These are phyloP conservation scores for Amaranthus palmeri DNA, from an alignment of 148 eudicot genomes.

Conservation along the genomic window DNA sequence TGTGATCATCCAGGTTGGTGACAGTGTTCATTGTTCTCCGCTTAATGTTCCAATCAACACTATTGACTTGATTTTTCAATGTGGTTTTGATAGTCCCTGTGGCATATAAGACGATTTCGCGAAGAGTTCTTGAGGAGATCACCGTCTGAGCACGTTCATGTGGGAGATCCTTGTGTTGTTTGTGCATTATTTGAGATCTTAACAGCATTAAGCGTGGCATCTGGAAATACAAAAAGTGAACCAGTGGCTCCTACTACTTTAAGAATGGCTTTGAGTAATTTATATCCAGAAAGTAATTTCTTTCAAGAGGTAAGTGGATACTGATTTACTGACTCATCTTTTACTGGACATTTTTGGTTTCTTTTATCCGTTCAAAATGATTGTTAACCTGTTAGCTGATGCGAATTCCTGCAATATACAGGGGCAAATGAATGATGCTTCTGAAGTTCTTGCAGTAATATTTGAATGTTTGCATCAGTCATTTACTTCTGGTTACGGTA, in stretches of 20 bases:
- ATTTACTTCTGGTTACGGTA: constrained; percentile 40
- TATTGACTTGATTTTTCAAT: background rate
- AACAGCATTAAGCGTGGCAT: constrained; percentile 56
- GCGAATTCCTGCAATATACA: constrained; percentile 25
- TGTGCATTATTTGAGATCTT: constrained; percentile 89
- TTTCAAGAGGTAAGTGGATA: constrained; percentile 72
- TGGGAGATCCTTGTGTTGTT: constrained; percentile 93
- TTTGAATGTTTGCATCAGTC: constrained; percentile 88
- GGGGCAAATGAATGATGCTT: constrained; percentile 99
- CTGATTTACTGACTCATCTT: too few species aligned
- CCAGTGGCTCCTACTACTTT: constrained; percentile 83
- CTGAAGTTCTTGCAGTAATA: constrained; percentile 82
- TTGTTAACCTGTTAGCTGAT: background rate
- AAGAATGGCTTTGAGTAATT: constrained; percentile 89
- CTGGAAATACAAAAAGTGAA: constrained; percentile 44
- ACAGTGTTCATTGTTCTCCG: background rate
- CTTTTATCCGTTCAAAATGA: background rate
- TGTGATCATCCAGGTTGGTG: constrained; percentile 79
- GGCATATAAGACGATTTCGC: constrained; percentile 78
- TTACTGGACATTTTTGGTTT: background rate
- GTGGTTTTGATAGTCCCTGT: constrained; percentile 57
- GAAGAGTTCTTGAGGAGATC: constrained; percentile 80
- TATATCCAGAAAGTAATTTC: constrained; percentile 81
- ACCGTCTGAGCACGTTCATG: constrained; percentile 62
- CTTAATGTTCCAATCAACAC: background rate